These are phyloP conservation scores for Globisporangium lucens DNA, from an alignment of 352 stramenopile species.

Conservation along the genomic window DNA sequence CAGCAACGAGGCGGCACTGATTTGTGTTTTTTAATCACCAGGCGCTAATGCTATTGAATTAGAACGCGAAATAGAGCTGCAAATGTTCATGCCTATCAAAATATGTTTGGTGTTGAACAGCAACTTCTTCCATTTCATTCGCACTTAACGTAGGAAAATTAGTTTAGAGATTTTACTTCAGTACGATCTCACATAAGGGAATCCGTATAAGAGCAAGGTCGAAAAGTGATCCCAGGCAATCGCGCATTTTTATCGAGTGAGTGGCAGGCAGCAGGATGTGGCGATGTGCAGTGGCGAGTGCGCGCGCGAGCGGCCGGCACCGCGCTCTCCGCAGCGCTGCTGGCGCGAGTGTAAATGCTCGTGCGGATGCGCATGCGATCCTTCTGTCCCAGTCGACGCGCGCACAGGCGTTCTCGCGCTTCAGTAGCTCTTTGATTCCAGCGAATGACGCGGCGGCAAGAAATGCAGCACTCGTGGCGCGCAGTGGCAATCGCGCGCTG, in stretches of 20 bases:
- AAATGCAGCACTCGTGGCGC: background rate
- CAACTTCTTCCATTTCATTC: too few species aligned
- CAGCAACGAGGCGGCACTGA: constrained; percentile 10
- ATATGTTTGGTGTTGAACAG: too few species aligned
- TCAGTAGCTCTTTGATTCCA: background rate
- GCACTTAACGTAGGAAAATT: too few species aligned
- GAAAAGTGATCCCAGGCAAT: too few species aligned
- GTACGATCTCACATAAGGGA: too few species aligned
- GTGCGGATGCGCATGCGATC: background rate
- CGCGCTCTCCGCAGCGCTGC: constrained; percentile 6
- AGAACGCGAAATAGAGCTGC: too few species aligned
- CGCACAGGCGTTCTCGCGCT: background rate
- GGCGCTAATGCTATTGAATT: too few species aligned
- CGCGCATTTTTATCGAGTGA: background rate
- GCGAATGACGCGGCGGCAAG: background rate
- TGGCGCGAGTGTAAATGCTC: background rate
- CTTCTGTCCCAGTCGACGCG: background rate
- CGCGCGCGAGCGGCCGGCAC: constrained; percentile 6
- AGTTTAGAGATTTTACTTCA: too few species aligned
- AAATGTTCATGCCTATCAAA: too few species aligned
- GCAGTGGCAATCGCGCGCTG: background rate
- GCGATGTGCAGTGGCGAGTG: constrained; percentile 9
- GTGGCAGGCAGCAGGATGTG: constrained; percentile 10
- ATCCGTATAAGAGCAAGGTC: too few species aligned
- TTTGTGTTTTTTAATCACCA: background rate